Base-by-base conservation (phyloP, 2,329 filamentous ascomycete species). In the Diaporthe sp. region DNA sequence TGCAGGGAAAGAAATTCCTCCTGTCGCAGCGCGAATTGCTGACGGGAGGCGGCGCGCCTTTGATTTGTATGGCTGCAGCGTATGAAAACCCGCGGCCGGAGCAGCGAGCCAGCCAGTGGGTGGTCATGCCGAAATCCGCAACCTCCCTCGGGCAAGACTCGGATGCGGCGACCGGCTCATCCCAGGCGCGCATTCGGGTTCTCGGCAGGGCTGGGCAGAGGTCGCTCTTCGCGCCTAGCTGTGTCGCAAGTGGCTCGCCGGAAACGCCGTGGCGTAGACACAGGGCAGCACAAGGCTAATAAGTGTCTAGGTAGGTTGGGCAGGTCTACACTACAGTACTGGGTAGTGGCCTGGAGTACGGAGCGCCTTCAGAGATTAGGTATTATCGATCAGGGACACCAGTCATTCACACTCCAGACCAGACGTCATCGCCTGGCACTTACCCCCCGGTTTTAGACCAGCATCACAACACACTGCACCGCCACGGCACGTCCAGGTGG, bases 121-220 rank as follows among this genome's bases (percentile, higher is more conserved):
- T 53, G 63, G 47, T 51, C 28, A 55, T 55, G 49, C 65, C 65
- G 65, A 70, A 70, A 28, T 22, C 65, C 65, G 47, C 22, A 53
- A 53, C 42, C 7, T 22, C 63, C 4, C 22, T 68, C 63, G 63
- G 63, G 31, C 28, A 53, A 51, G 63, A 53, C 22, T 70, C 49
- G 65, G 65, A 53, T 68, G 65, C 65, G 65, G 65, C 65, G 47
- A 68, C 47, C 65, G 65, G 65, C 65, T 47, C 65, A 68, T 68
- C 65, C 31, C 47, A 68, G 31, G 65, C 65, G 47, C 31, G 31
- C 65, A 68, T 22, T 53, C 65, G 65, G 65, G 47, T 34, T 53
- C 65, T 68, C 47, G 63, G 63, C 63, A 68, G 58, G 39, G 15
- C 58, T 65, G 60, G 60, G 60, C 60, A 63, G 10, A 25, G n/a